These are phyloP conservation scores for Akanthomyces lecanii DNA, from an alignment of 2,329 filamentous ascomycete species.

Conservation along the genomic window DNA sequence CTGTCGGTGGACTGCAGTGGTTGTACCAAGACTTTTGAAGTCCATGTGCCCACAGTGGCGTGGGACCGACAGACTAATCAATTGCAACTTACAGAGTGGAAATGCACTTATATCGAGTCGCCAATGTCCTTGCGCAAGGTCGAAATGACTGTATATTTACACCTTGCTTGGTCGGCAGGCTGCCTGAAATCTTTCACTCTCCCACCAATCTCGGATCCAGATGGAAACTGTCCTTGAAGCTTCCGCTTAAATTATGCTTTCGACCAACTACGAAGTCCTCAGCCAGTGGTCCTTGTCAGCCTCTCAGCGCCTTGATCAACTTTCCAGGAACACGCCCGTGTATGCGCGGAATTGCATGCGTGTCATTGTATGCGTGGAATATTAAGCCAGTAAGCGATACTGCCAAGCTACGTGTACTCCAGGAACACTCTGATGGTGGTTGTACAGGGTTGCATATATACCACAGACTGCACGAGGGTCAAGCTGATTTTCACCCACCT, in stretches of 20 bases:
- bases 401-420: neutral
- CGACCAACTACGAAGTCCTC: neutral
- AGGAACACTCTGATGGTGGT: neutral
- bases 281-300: neutral
- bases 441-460: neutral
- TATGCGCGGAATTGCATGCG: neutral
- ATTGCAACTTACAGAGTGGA: neutral
- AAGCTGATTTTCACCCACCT: neutral
- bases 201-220: neutral
- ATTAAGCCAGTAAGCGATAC: neutral
- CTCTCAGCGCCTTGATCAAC: neutral
- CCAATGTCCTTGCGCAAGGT: neutral
- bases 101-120: neutral
- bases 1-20: neutral
- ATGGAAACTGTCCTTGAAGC: neutral
- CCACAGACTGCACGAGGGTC: neutral
- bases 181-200: neutral
- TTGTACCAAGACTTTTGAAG: neutral
- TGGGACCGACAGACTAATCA: conserved; percentile 4
- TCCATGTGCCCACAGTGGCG: neutral
- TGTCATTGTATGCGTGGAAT: neutral
- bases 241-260: neutral
- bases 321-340: neutral
- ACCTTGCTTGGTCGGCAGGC: neutral
- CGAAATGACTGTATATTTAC: neutral